Evolutionary conservation across 2,329 filamentous ascomycete species (phyloP).

Genomic region (Neonectria neomacrospora): DNA sequence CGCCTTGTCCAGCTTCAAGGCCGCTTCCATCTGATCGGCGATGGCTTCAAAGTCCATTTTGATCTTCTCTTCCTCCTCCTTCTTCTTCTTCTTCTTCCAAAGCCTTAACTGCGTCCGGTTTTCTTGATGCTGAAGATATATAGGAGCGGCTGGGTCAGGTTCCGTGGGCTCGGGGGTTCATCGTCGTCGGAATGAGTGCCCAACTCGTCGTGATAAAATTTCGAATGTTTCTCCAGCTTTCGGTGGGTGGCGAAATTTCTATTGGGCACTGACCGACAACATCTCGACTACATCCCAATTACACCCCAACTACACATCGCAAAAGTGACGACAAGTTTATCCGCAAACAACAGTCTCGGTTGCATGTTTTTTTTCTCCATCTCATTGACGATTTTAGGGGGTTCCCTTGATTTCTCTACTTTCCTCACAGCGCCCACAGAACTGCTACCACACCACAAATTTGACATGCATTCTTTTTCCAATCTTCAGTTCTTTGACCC

Average conservation of each 20-base stretch:
- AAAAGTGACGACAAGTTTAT: not conserved
- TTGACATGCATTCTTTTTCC: not conserved
- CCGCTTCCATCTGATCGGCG: slow-evolving; percentile 53
- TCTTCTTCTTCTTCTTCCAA: not conserved
- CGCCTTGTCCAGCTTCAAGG: slow-evolving; percentile 41
- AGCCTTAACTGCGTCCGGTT: too few species aligned
- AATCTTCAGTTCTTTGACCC: not conserved
- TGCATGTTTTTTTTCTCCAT: not conserved
- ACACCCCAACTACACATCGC: too few species aligned
- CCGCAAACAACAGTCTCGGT: not conserved
- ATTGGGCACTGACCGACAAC: slow-evolving; percentile 36
- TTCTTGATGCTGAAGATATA: slow-evolving; percentile 6
- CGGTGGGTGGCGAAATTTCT: slow-evolving; percentile 39
- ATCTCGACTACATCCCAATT: slow-evolving; percentile 20
- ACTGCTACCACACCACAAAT: not conserved
- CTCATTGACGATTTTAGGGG: too few species aligned
- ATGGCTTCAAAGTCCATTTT: slow-evolving; percentile 58
- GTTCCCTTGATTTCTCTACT: not conserved
- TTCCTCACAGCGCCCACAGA: not conserved
- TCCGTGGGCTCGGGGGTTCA: slow-evolving; percentile 14
- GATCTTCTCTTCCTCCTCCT: slow-evolving; percentile 13
- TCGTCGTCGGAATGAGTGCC: slow-evolving; percentile 28
- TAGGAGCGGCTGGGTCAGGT: slow-evolving; percentile 13
- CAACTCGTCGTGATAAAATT: slow-evolving; percentile 37
- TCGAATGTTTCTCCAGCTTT: slow-evolving; percentile 40